phyloP scores from a whole-genome alignment of 2,329 filamentous ascomycete species.

The Pseudogymnoascus destructans region DNA sequence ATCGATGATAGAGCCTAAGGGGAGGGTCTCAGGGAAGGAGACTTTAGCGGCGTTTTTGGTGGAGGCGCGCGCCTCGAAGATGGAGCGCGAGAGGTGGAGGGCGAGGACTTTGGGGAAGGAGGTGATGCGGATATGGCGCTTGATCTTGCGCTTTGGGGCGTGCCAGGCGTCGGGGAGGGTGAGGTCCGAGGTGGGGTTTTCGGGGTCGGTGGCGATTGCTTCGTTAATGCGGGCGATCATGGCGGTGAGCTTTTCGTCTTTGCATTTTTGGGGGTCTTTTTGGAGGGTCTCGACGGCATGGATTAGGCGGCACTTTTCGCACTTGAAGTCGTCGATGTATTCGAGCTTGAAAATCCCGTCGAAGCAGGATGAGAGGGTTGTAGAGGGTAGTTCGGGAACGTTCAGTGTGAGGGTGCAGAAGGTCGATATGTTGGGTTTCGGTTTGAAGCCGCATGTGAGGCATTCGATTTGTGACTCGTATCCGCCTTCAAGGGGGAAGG shows the following conservation, averaged over 20 bases:
- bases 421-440: conserved; percentile 66
- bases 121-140: conserved; percentile 77
- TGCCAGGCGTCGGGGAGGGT: conserved; percentile 59
- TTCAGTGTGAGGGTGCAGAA: conserved; percentile 90
- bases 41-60: conserved; percentile 94
- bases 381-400: conserved; percentile 71
- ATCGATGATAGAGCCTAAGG: conserved; percentile 65
- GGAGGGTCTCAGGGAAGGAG: conserved; percentile 74
- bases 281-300: conserved; percentile 58
- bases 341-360: conserved; percentile 91
- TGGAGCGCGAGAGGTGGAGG: conserved; percentile 84
- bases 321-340: conserved; percentile 93
- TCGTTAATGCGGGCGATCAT: conserved; percentile 51
- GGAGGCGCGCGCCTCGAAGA: conserved; percentile 69
- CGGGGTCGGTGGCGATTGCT: conserved; percentile 70
- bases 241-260: conserved; percentile 34
- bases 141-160: conserved; percentile 72
- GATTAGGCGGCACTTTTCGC: conserved; percentile 79
- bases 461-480: conserved; percentile 95
- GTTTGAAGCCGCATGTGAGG: conserved; percentile 77
- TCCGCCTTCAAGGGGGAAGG: conserved; percentile 84
- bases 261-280: conserved; percentile 40
- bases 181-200: conserved; percentile 59
- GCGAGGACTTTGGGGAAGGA: conserved; percentile 80
- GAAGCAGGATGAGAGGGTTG: conserved; percentile 76